Conservation (phyloP, 306 rosid genomes). For the Prunus fruticosa region DNA sequence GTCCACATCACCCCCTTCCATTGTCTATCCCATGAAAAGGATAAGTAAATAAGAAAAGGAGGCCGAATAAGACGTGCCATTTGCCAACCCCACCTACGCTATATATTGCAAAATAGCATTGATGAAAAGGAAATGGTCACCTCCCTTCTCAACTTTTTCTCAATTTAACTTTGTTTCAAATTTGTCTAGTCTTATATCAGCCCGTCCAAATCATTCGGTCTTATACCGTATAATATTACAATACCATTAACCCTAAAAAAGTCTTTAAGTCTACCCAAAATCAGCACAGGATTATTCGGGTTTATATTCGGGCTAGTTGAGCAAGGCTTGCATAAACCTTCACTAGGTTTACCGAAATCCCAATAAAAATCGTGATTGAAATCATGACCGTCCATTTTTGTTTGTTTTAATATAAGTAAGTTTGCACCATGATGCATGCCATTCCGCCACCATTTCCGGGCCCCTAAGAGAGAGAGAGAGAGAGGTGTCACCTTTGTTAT, state of each 20-base stretch:
- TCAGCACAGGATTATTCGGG: not conserved
- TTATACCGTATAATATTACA: not conserved
- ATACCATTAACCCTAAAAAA: not conserved
- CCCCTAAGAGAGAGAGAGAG: not conserved
- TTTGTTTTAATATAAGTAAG: not conserved
- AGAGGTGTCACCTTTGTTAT: not conserved
- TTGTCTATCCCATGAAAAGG: too few relatives aligned
- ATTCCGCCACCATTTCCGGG: not conserved
- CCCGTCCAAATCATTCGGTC: not conserved
- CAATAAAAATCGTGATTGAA: too few relatives aligned
- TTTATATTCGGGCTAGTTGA: not conserved
- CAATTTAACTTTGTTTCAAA: not conserved
- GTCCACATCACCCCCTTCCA: not conserved
- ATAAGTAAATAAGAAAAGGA: too few relatives aligned
- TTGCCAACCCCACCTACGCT: not conserved
- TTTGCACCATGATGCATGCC: not conserved
- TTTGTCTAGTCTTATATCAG: not conserved
- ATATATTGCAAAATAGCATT: not conserved
- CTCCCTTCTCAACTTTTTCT: not conserved
- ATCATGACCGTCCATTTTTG: not conserved
- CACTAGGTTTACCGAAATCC: not conserved
- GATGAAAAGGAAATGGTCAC: not conserved
- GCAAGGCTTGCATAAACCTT: not conserved
- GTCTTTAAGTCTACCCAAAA: not conserved
- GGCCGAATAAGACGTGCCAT: not conserved